phyloP scores from a whole-genome alignment of 805 yeast species.

The Teunomyces atbi region DNA sequence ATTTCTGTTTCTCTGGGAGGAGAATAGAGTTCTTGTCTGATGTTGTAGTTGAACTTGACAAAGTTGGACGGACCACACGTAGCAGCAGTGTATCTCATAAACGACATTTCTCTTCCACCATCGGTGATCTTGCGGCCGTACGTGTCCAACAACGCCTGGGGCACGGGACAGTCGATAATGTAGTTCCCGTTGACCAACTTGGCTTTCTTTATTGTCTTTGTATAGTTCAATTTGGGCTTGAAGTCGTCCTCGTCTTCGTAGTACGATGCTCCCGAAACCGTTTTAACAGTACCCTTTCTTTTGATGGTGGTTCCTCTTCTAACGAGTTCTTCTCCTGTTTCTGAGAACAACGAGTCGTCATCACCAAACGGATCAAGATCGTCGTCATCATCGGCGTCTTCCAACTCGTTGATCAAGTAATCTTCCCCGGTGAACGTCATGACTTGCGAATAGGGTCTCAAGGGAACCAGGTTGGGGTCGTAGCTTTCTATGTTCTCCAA shows the following conservation, averaged over 20 bases:
- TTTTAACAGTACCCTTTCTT: constrained; percentile 11
- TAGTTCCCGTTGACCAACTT: constrained; percentile 52
- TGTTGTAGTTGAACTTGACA: constrained; percentile 58
- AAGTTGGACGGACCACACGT: constrained; percentile 87
- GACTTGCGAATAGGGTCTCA: constrained; percentile 21
- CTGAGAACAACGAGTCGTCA: constrained; percentile 42
- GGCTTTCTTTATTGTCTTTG: constrained; percentile 46
- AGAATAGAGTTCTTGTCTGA: constrained; percentile 76
- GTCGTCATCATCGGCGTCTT: constrained; percentile 36
- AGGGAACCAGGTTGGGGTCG: constrained; percentile 9
- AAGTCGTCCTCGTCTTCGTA: constrained; percentile 35
- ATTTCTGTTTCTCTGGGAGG: constrained; percentile 81
- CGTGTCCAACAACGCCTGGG: constrained; percentile 33
- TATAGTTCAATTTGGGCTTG: constrained; percentile 40
- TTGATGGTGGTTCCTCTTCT: constrained; percentile 32
- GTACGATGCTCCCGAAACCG: constrained; percentile 3
- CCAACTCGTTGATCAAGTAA: constrained; percentile 38
- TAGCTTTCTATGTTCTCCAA: constrained; percentile 17
- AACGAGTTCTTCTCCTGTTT: constrained; percentile 38
- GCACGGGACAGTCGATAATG: constrained; percentile 44
- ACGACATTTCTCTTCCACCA: constrained; percentile 62
- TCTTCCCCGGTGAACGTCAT: constrained; percentile 34
- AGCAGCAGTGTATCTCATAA: constrained; percentile 91
- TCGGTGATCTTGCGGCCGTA: constrained; percentile 36
- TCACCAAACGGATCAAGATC: constrained; percentile 44